Conservation (phyloP, 768 basidiomycete genomes). For the Boletus sp. region DNA sequence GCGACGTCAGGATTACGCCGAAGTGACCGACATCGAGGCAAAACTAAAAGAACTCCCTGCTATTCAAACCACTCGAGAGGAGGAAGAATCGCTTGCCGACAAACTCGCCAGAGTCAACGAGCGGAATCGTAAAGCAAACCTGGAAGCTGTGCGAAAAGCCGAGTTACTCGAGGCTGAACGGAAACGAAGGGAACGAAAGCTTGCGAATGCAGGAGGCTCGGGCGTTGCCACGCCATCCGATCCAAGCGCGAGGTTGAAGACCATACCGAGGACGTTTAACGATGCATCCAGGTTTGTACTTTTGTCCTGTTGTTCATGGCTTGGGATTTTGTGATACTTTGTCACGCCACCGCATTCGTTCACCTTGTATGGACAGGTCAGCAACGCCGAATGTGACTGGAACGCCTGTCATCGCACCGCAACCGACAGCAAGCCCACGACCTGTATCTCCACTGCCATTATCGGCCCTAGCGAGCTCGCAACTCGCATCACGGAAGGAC, state of each 20-base stretch:
- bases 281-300: constrained; percentile 56
- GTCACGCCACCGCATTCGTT: constrained; percentile 8
- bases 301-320: neutral
- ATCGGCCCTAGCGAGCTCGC: constrained; percentile 23
- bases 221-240: constrained; percentile 45
- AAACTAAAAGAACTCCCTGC: constrained; percentile 54
- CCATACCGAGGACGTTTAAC: constrained; percentile 55
- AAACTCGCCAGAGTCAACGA: constrained; percentile 81
- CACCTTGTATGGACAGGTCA: constrained; percentile 23
- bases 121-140: constrained; percentile 80
- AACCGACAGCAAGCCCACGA: constrained; percentile 26
- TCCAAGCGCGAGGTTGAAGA: constrained; percentile 67
- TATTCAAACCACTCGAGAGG: constrained; percentile 20
- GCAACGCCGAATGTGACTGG: constrained; percentile 50
- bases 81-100: constrained; percentile 36
- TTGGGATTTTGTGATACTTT: constrained; percentile 22
- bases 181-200: constrained; percentile 65
- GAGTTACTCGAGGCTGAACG: constrained; percentile 69
- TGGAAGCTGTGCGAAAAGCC: constrained; percentile 74
- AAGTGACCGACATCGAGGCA: constrained; percentile 58
- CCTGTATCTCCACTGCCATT: constrained; percentile 37
- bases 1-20: constrained; percentile 65
- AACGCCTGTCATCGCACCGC: constrained; percentile 37
- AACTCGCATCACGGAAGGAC: constrained; percentile 27
- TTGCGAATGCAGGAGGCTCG: constrained; percentile 40